Base-by-base conservation (phyloP, 2,329 filamentous ascomycete genomes). In the Fragosphaeria purpurea region DNA sequence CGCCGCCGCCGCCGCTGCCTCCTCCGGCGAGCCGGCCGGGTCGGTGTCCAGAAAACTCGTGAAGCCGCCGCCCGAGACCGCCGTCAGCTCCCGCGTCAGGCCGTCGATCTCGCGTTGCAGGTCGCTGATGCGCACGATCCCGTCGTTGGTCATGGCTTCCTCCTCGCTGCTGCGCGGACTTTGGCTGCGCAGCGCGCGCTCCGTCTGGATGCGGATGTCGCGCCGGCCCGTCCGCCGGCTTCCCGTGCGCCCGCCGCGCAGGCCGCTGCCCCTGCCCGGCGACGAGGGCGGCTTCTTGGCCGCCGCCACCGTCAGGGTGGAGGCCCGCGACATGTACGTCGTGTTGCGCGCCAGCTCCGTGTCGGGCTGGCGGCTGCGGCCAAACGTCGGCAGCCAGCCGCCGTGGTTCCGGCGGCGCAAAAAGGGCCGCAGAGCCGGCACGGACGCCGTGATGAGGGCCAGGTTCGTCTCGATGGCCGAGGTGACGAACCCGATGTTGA, bases 391-490 rank as follows among this genome's bases (percentile, higher is more conserved):
- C 48, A 67, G 62, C 62, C 64, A 66, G 11, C 62, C 60, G 44
- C 59, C 58, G 11, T 58, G 56, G 13, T 59, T 58, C 12, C 58
- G 52, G 5, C 55, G 50, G 32, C 65, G 61, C 46, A 69, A 57
- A 31, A 71, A 60, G n/a, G 67, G 67, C 37, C 66, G 61, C 13
- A 71, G 55, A 0, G 67, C 64, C 6, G 69, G 69, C 2, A 49
- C 37, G 5, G 66, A 70, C 41, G 66, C 67, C 22, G 67, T 69
- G 49, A 70, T 65, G 41, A 70, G 57, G 7, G 66, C 67, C 6
- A 68, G 61, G 55, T 69, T 70, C 22, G 64, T 65, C 58, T 70
- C 69, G 43, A 67, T 61, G 11, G 58, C 63, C 3, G 63, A 65
- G 8, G 60, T 63, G 47, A 65, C 57, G 53, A 67, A 66, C 37